These are phyloP conservation scores for Smithsoniella earleae DNA, from an alignment of 163 green algal genomes.

Conservation along the genomic window DNA sequence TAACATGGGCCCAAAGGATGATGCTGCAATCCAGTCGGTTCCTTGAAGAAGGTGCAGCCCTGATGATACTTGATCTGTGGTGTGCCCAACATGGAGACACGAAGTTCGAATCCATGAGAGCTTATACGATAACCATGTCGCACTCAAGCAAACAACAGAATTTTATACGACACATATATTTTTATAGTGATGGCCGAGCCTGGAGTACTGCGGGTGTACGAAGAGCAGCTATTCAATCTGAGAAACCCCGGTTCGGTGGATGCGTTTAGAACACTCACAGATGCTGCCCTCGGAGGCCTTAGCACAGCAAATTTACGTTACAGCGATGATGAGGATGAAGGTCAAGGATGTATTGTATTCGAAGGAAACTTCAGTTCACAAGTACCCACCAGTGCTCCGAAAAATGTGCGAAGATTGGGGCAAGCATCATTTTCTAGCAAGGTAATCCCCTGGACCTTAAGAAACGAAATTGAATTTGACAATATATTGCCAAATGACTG, in stretches of 20 bases:
- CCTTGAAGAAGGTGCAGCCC: background rate
- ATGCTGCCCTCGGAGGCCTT: background rate
- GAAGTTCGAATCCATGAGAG: background rate
- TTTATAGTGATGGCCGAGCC: slow-evolving; percentile 17
- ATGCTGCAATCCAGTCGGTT: slow-evolving; percentile 18
- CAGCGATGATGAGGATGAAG: background rate
- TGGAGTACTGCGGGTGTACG: slow-evolving; percentile 2
- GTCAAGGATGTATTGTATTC: slow-evolving; percentile 7
- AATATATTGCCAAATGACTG: slow-evolving; percentile 9
- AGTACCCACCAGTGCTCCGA: background rate
- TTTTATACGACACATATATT: background rate
- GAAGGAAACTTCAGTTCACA: slow-evolving; percentile 13
- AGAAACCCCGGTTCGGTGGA: background rate
- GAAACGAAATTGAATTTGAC: background rate
- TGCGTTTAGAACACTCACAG: slow-evolving; percentile 3
- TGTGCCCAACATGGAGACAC: background rate
- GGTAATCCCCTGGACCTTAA: background rate
- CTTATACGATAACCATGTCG: background rate
- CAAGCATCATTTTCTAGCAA: slow-evolving; percentile 25
- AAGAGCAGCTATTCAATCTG: slow-evolving; percentile 20
- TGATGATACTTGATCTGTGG: background rate
- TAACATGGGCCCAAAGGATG: background rate
- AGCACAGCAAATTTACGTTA: background rate
- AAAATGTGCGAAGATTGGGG: slow-evolving; percentile 12
- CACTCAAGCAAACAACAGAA: background rate